Evolutionary conservation across 1,139 yeast species (phyloP), one percentile per base, ranked within the genome.

Genomic region (Hemisphaericaspora subhashii): DNA sequence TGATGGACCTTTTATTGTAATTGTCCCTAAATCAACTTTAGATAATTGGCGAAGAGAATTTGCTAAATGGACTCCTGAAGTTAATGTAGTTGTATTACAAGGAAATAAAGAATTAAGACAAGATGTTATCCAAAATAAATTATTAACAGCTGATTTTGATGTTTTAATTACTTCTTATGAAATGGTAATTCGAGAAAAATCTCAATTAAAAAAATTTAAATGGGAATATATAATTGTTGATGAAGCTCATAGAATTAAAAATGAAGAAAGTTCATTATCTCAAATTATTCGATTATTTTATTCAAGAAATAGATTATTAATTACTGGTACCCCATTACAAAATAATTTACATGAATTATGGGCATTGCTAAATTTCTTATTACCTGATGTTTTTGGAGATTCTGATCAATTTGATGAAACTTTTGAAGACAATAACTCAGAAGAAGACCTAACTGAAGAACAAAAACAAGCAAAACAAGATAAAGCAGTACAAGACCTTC

Each of bases 41-140:
- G 96, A 92, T 58, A 92, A 92, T 61, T 92, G 98, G 98, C 73
- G 87, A 51, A 77, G 98, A 57, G 98, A 92, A 60, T 88, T 92
- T 62, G 80, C 81, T 38, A 83, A 79, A 54, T 92, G 98, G 98
- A 89, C 97, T 0, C 97, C 98, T 0, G 96, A 89, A n/a, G 94
- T 92, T 7, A 81, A 83, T 46, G 89, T 86, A 0, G 72, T 88
- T 33, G 88, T 90, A 2, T 63, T 92, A 23, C 96, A 88, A 56
- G 98, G 98, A 37, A 80, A 79, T 50, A 90, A 90, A 60, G 95
- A 87, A 16, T 81, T 76, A 38, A 77, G 98, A 54, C 66, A 70
- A 0, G 67, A 73, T 2, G 60, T 88, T 33, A 77, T 92, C 35
- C 77, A 79, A 41, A 66, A 79, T 29, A 65, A 75, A 34, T 60